Base-by-base conservation (phyloP, 371 early-diverging fungal genomes). In the Apophysomyces elegans region DNA sequence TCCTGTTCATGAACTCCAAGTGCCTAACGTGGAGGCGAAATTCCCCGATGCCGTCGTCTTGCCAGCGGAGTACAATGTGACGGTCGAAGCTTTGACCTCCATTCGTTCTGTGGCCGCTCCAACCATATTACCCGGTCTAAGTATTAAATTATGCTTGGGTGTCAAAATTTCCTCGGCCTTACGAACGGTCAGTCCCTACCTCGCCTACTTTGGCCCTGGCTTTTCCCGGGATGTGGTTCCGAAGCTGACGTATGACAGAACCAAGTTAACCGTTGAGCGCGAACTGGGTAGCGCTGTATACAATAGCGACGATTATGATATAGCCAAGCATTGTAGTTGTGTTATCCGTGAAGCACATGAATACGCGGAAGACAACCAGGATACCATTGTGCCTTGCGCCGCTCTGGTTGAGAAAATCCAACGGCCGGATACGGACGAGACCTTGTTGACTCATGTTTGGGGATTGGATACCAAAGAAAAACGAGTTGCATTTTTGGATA, bases 111-210 rank as follows among this genome's bases (percentile, higher is more conserved):
- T 92, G 5, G 80, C 86, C 14, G 67, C 83, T 11, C 79, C 81
- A 26, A 75, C 82, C 21, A 58, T 79, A 1, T 63, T 84, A 16
- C 76, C 74, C 12, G 78, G 78, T 21, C 61, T 68, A 14, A 76
- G 82, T 4, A 69, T 89, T 41, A 92, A 92, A 71, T 78, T 91
- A 12, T 81, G 91, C 26, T 67, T 92, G 37, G 91, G 88, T 21
- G 79, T 91, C 70, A 91, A 87, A 63, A 80, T 89, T 6, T 83
- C 91, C 1, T 90, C 90, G 8, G 92, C 91, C 32, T 62, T 92
- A 64, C 88, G 92, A 56, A 91, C 90, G 7, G 83, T 92, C 63
- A 88, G 87, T 14, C 91, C 91, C 7, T 91, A 84, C 74, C 81
- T 89, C 1, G 85, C 90, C 14, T 79, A 83, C 58, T 81, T 88